Evolutionary conservation across 2,329 filamentous ascomycete species (phyloP), one percentile per base, ranked within the genome.

Genomic region (Rhynchosporium agropyri): DNA sequence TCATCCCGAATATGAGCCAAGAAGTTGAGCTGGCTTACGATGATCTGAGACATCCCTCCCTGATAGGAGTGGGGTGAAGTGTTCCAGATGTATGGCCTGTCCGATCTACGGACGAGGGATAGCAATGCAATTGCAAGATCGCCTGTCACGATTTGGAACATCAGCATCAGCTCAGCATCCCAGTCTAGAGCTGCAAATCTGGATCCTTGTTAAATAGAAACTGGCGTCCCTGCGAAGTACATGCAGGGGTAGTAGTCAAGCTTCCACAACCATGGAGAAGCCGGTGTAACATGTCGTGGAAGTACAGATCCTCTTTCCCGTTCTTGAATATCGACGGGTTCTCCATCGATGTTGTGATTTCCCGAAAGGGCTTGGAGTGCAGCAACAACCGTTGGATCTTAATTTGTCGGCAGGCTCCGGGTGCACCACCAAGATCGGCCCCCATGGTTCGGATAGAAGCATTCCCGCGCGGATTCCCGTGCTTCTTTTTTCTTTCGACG

Each of bases 81-180:
- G 54, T 57, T 57, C 54, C 54, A 57, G 54, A 33, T 43, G 53
- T 26, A 45, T 45, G 54, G 53, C 26, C 33, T 45, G 54, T 33
- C 20, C 20, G 20, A 20, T 45, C 40, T 28, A 46, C 33, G 42
- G 31, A 20, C 20, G 20, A 20, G 20, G 20, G 20, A 57, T 28
- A 46, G 28, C 54, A 29, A 57, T 10, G 33, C 33, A 5, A 9
- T 36, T 57, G 54, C 40, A 33, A 45, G 54, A 57, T 57, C 54
- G 54, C 40, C 54, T 3, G 54, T 46, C 26, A 57, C 40, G 54
- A 57, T 57, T 43, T 40, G 29, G 42, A 15, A 28, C 48, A 51
- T 31, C 43, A 38, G 29, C 50, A 38, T 40, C 36, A 54, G 3
- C 36, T 28, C 26, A 10, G 5, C 51, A 42, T 54, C 50, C 33